Conservation (phyloP, 257 asterid genomes). For the Mentha longifolia region DNA sequence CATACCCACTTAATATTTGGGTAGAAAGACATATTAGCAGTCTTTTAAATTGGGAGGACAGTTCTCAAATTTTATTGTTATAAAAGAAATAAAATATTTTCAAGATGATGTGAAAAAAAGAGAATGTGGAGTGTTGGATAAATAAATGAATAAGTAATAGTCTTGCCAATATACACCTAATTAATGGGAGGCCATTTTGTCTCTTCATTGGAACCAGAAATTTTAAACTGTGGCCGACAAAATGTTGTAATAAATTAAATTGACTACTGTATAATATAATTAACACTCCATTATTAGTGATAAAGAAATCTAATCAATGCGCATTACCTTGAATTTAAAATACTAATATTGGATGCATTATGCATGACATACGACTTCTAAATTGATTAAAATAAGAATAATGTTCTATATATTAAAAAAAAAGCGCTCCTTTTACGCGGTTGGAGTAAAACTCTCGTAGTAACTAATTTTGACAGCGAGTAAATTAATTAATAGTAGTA, state of each 20-base stretch:
- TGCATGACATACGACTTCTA: not conserved
- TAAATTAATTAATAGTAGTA: no score
- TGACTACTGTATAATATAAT: no score
- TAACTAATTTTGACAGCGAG: no score
- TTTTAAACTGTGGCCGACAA: slow-evolving; percentile 27
- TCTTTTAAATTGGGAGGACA: no score
- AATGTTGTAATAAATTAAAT: not conserved
- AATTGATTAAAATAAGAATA: no score
- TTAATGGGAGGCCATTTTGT: slow-evolving; percentile 21
- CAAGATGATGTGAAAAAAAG: not conserved
- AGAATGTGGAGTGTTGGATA: not conserved
- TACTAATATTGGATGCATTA: not conserved
- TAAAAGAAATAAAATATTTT: not conserved
- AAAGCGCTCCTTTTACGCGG: not conserved
- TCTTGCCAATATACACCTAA: not conserved
- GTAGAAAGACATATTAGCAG: no score
- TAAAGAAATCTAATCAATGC: not conserved
- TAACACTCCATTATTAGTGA: no score
- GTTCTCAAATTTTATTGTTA: no score
- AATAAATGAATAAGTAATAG: not conserved
- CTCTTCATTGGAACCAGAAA: slow-evolving; percentile 7
- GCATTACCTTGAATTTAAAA: not conserved
- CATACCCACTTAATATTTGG: no score
- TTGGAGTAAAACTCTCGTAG: not conserved
- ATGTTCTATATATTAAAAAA: no score